phyloP scores from a whole-genome alignment of 1,139 yeast species.

The Pichiaceae sp. region DNA sequence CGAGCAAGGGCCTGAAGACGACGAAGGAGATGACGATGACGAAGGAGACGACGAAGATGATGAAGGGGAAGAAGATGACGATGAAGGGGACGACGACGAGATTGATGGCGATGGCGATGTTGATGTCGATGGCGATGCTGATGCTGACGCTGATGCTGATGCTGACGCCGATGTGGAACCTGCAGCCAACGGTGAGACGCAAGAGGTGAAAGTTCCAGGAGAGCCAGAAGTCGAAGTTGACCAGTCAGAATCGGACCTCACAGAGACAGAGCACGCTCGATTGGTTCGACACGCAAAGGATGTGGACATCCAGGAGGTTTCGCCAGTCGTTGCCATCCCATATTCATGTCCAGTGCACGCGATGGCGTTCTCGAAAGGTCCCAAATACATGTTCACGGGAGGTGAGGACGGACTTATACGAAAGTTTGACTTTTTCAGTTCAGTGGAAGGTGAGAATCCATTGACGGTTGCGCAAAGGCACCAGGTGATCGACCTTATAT shows the following conservation, averaged over 20 bases:
- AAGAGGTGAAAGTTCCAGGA: slow-evolving; percentile 7
- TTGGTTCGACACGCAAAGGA: slow-evolving; percentile 11
- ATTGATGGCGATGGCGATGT: slow-evolving; percentile 29
- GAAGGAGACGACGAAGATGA: slow-evolving; percentile 19
- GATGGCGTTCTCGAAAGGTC: slow-evolving; percentile 70
- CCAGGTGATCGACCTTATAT: slow-evolving; percentile 75
- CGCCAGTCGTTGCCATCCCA: slow-evolving; percentile 69
- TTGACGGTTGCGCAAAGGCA: slow-evolving; percentile 89
- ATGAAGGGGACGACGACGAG: slow-evolving; percentile 10
- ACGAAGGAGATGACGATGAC: slow-evolving; percentile 16
- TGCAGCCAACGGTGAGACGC: slow-evolving; percentile 12
- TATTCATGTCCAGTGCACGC: slow-evolving; percentile 66
- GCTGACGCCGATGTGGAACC: slow-evolving; percentile 15
- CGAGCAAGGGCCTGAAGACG: slow-evolving; percentile 15
- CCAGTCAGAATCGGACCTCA: slow-evolving; percentile 4
- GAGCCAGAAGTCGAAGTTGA: neutral
- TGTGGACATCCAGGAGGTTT: slow-evolving; percentile 33
- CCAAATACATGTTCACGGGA: slow-evolving; percentile 86
- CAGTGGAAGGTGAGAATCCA: slow-evolving; percentile 85
- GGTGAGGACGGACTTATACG: slow-evolving; percentile 95
- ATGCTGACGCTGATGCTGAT: slow-evolving; percentile 12
- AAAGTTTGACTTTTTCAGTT: slow-evolving; percentile 76
- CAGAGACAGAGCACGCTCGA: slow-evolving; percentile 9
- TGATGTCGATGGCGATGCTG: slow-evolving; percentile 15
- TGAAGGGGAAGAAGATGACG: slow-evolving; percentile 16